Percentiles rank a stretch among this genome's conserved stretches.
Evolutionary conservation across 352 stramenopile genomes (phyloP).

Genomic region (Phytophthora sp.): DNA sequence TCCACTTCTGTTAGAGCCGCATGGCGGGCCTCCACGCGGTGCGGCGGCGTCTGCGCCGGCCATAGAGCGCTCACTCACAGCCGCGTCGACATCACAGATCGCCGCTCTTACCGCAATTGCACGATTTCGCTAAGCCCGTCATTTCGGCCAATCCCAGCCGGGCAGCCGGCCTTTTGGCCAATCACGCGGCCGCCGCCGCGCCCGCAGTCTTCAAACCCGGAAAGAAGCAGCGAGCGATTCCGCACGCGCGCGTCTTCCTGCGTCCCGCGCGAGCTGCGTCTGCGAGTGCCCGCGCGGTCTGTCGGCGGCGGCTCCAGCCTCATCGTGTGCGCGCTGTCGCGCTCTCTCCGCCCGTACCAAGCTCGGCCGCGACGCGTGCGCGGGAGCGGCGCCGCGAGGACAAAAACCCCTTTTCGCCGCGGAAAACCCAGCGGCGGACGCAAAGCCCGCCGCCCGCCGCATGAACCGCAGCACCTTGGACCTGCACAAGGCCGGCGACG

Average conservation of each 20-base stretch:
- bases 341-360: neutral
- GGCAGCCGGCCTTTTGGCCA: neutral
- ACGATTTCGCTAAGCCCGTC: no score
- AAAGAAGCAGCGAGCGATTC: neutral
- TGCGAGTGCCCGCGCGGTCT: neutral
- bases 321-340: neutral
- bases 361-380: no score
- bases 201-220: neutral
- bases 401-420: neutral
- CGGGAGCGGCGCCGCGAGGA: no score
- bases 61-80: no score
- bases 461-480: conserved; percentile 34
- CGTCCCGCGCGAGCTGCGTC: neutral
- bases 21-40: no score
- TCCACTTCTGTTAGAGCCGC: neutral
- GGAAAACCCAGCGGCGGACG: neutral
- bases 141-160: no score
- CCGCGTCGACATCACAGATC: no score
- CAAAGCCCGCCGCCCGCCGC: neutral
- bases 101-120: no score
- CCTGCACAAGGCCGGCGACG: conserved; percentile 10
- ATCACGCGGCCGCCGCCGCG: neutral
- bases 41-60: no score
- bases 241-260: neutral
- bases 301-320: no score